Evolutionary conservation across 2,329 filamentous ascomycete genomes (phyloP).

Genomic region (Aspergillus versicolor): DNA sequence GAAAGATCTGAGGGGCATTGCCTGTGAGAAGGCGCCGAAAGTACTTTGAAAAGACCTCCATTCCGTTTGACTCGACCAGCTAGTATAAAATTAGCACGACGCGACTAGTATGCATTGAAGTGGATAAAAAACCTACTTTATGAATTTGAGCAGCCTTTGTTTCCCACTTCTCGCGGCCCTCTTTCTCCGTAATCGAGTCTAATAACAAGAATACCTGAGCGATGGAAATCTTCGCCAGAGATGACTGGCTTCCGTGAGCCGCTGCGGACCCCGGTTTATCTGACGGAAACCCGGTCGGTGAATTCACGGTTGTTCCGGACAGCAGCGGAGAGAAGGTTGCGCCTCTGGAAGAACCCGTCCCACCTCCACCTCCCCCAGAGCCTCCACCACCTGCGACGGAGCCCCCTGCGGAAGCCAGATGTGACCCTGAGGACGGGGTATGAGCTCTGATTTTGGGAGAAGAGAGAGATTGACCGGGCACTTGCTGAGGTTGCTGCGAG

Average conservation of each 20-base stretch:
- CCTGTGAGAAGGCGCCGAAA: constrained; percentile 88
- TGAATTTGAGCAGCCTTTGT: constrained; percentile 85
- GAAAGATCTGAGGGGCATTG: constrained; percentile 90
- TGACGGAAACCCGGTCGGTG: constrained; percentile 53
- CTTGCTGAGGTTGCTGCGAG: constrained; percentile 53
- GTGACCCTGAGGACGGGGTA: constrained; percentile 54
- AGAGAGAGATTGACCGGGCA: constrained; percentile 52
- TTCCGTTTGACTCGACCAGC: constrained; percentile 96
- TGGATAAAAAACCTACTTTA: constrained; percentile 62
- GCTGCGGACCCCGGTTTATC: constrained; percentile 45
- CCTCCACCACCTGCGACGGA: constrained; percentile 53
- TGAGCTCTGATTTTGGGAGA: constrained; percentile 57
- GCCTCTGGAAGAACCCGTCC: constrained; percentile 57
- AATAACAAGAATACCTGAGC: constrained; percentile 93
- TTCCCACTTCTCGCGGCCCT: constrained; percentile 88
- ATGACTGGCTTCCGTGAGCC: constrained; percentile 53
- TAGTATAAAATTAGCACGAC: constrained; percentile 36
- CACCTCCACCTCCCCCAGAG: constrained; percentile 51
- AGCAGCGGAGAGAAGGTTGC: constrained; percentile 61
- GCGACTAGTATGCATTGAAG: background rate
- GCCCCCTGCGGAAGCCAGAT: constrained; percentile 57
- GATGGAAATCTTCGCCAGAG: constrained; percentile 87
- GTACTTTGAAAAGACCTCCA: constrained; percentile 97
- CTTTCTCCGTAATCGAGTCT: constrained; percentile 92
- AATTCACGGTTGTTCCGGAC: constrained; percentile 55